These are phyloP conservation scores for Xylaria sp. DNA, from an alignment of 2,329 filamentous ascomycete species.

Conservation along the genomic window DNA sequence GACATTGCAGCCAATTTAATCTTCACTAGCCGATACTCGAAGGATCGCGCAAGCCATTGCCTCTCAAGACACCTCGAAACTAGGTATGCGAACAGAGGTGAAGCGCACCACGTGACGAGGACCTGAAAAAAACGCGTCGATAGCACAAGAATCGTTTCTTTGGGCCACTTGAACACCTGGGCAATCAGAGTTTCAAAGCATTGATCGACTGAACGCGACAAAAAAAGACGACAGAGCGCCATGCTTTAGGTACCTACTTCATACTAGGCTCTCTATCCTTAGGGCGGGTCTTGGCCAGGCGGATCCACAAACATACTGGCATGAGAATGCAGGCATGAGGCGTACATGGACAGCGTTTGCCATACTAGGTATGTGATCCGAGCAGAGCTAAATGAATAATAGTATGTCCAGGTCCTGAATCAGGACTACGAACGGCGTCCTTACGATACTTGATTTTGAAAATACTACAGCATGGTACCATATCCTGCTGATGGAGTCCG, in stretches of 20 bases:
- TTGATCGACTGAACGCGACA: no score
- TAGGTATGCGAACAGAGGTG: no score
- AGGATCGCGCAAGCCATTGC: no score
- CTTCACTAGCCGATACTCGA: no score
- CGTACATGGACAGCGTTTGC: neutral
- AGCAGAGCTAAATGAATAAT: neutral
- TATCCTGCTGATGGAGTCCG: neutral
- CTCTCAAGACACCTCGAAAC: no score
- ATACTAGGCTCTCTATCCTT: neutral
- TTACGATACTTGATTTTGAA: neutral
- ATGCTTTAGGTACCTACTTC: neutral
- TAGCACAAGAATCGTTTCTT: no score
- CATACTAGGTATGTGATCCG: neutral
- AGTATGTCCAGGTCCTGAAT: neutral
- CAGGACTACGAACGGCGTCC: neutral
- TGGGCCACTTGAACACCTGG: no score
- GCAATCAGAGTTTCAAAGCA: no score
- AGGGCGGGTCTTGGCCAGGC: neutral
- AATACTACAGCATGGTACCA: neutral
- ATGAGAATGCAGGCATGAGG: neutral
- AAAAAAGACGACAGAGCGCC: no score
- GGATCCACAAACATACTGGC: neutral
- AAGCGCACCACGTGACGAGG: no score
- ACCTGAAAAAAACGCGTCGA: no score
- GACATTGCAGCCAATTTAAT: no score